A percentile compares a stretch with the other conserved stretches of the same genome.
phyloP scores from a whole-genome alignment of 495 filamentous ascomycete species.

The Jackrogersella minutella region DNA sequence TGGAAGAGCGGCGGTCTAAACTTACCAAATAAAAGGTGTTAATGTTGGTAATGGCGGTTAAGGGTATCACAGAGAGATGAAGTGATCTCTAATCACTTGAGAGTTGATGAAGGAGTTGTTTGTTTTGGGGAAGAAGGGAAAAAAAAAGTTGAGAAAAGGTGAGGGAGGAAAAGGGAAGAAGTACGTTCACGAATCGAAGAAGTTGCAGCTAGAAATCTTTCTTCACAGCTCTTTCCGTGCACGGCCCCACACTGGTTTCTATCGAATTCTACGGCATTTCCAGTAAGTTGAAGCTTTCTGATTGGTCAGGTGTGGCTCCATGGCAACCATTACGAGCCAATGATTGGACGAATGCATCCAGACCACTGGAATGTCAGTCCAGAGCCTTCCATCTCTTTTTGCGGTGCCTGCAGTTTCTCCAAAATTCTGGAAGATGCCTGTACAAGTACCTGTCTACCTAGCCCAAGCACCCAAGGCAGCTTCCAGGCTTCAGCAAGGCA shows the following conservation, averaged over 20 bases:
- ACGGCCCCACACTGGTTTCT: slow-evolving; percentile 46
- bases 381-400: slow-evolving; percentile 34
- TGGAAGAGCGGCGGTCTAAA: slow-evolving; percentile 3
- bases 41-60: slow-evolving; percentile 7
- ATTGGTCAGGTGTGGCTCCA: slow-evolving; percentile 35
- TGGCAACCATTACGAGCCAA: slow-evolving; percentile 33
- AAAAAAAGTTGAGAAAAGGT: slow-evolving; percentile 22
- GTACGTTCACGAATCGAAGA: slow-evolving; percentile 22
- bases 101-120: slow-evolving; percentile 9
- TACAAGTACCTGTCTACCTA: neutral
- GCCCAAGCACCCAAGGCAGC: neutral
- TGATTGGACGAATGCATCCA: slow-evolving; percentile 40
- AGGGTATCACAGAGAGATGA: slow-evolving; percentile 37
- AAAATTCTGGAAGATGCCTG: slow-evolving; percentile 26
- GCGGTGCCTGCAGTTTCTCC: slow-evolving; percentile 34
- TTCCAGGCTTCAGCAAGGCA: too few relatives aligned
- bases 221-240: slow-evolving; percentile 45
- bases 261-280: slow-evolving; percentile 48
- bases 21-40: slow-evolving; percentile 32
- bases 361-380: slow-evolving; percentile 11
- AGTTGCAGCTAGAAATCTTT: slow-evolving; percentile 37
- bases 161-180: slow-evolving; percentile 39
- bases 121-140: slow-evolving; percentile 25
- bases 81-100: slow-evolving; percentile 7
- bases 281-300: slow-evolving; percentile 18